phyloP scores from a whole-genome alignment of 164 flowering plant species.

The Pachysandra terminalis region DNA sequence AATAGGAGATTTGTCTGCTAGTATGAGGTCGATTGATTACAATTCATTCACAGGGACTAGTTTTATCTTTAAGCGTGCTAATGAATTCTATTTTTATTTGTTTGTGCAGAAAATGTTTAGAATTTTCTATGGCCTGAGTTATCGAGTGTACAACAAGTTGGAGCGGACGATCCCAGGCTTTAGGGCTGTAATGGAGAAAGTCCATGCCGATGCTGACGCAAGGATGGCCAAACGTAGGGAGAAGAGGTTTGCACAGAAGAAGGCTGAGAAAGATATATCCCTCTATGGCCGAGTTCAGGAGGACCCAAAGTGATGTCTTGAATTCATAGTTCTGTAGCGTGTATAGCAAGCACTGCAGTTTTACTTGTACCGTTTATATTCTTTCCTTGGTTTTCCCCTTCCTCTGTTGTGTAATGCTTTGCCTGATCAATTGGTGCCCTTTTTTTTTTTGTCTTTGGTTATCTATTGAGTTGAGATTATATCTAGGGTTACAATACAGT shows the following conservation, averaged over 20 bases:
- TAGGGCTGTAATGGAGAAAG: conserved; percentile 35
- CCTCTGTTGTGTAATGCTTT: background rate
- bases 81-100: conserved; percentile 1
- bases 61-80: too few species aligned
- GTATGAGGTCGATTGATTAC: too few species aligned
- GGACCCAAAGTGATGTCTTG: background rate
- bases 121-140: conserved; percentile 33
- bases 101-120: conserved; percentile 46
- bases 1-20: too few species aligned
- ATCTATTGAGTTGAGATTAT: background rate
- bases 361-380: too few species aligned
- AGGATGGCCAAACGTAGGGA: conserved; percentile 23
- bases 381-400: too few species aligned
- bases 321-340: background rate
- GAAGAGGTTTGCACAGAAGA: conserved; percentile 34
- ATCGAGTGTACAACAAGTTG: conserved; percentile 30
- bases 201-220: conserved; percentile 28
- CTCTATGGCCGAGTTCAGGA: conserved; percentile 10
- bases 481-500: too few species aligned
- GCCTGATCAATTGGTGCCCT: background rate
- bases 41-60: too few species aligned
- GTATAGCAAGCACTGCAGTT: background rate
- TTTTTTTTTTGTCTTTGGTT: too few species aligned
- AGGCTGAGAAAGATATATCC: conserved; percentile 22
- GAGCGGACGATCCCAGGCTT: conserved; percentile 55